These are phyloP conservation scores for Kentomonas sorsogonicus DNA, from an alignment of 208 protist genomes.

Conservation along the genomic window DNA sequence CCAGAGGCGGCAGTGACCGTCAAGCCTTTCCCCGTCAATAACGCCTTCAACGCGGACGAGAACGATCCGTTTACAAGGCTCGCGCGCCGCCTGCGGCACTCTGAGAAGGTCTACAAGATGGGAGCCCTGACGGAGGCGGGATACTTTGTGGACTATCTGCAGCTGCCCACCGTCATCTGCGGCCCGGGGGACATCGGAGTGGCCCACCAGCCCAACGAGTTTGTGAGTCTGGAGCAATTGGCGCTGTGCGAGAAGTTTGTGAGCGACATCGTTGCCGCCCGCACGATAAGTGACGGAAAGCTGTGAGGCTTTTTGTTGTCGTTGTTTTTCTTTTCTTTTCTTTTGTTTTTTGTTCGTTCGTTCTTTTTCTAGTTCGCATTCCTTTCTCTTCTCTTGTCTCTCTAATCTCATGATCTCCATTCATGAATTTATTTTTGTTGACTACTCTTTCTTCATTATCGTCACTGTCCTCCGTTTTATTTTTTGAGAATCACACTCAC, in stretches of 20 bases:
- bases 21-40: slow-evolving; percentile 7
- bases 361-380: too few relatives aligned
- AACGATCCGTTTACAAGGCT: slow-evolving; percentile 30
- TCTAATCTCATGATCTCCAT: too few relatives aligned
- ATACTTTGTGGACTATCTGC: slow-evolving; percentile 3
- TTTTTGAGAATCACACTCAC: too few relatives aligned
- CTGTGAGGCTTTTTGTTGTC: background rate
- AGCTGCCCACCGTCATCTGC: slow-evolving; percentile 12
- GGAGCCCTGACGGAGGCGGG: slow-evolving; percentile 7
- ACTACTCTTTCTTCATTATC: too few relatives aligned
- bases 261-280: background rate
- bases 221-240: slow-evolving; percentile 1
- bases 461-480: too few relatives aligned
- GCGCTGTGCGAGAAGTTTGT: slow-evolving; percentile 6
- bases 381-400: too few relatives aligned
- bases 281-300: background rate
- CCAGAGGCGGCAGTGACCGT: slow-evolving; percentile 24
- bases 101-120: slow-evolving; percentile 6
- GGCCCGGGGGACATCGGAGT: slow-evolving; percentile 1
- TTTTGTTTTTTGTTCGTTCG: too few relatives aligned
- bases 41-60: slow-evolving; percentile 29
- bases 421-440: too few relatives aligned
- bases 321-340: slow-evolving; percentile 2
- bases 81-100: too few relatives aligned
- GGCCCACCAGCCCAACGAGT: slow-evolving; percentile 11